These are phyloP conservation scores for thale cress (Arabidopsis thaliana) DNA, from an alignment of 345 rosid genomes.

Conservation along the genomic window TAIR10.1 NC_003071.7:8599001-8599500, in stretches of 20 bases:
- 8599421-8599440: constrained; percentile 68
- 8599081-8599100: constrained; percentile 69
- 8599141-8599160: constrained; percentile 85
- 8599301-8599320: constrained; percentile 57
- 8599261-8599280: too few relatives aligned
- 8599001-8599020: constrained; percentile 78
- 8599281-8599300: too few relatives aligned
- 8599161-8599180: constrained; percentile 52
- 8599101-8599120: constrained; percentile 61
- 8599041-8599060: constrained; percentile 44
- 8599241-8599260: too few relatives aligned
- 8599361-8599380: constrained; percentile 47
- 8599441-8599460: constrained; percentile 79
- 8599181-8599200: background rate
- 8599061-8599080: constrained; percentile 42
- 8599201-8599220: background rate
- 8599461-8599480: constrained; percentile 63
- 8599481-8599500: constrained; percentile 63
- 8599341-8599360: constrained; percentile 64
- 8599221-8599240: background rate
- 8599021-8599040: constrained; percentile 69
- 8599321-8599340: constrained; percentile 64
- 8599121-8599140: constrained; percentile 66
- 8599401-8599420: constrained; percentile 3
- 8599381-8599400: constrained; percentile 11